A percentile compares a stretch with the other conserved stretches of the same genome.
Conservation (phyloP, 2,329 filamentous ascomycete species). For the Fonsecaea erecta region DNA sequence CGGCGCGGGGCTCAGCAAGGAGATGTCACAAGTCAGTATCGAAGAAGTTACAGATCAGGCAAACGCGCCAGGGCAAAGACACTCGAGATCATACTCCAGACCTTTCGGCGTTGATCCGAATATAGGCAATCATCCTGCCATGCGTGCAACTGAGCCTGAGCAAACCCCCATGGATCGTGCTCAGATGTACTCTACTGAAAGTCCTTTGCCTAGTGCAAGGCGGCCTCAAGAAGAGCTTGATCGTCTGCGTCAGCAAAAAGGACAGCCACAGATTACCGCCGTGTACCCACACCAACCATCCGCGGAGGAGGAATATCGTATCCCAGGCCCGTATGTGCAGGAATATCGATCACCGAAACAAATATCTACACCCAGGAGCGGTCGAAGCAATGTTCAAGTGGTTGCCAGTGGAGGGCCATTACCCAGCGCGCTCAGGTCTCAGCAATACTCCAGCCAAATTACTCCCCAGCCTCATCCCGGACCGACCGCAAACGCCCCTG, state of each 20-base stretch:
- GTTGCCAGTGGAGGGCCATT: constrained; percentile 26
- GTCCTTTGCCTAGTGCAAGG: constrained; percentile 35
- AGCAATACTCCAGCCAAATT: constrained; percentile 14
- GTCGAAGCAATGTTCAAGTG: constrained; percentile 26
- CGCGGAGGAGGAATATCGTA: constrained; percentile 33
- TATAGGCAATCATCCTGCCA: constrained; percentile 26
- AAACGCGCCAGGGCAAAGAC: constrained; percentile 12
- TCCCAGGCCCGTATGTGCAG: constrained; percentile 38
- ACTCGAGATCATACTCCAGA: constrained; percentile 31
- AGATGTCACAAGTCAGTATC: constrained; percentile 31
- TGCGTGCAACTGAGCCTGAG: constrained; percentile 15
- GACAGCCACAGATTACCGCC: constrained; percentile 1
- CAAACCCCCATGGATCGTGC: constrained; percentile 22
- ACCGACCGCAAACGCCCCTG: not conserved
- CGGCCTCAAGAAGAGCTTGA: constrained; percentile 29
- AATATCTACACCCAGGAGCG: constrained; percentile 23
- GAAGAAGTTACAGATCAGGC: constrained; percentile 27
- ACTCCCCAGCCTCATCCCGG: constrained; percentile 13
- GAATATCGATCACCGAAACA: constrained; percentile 36
- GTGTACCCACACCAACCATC: constrained; percentile 8
- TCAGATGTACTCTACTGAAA: constrained; percentile 28
- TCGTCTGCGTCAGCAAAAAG: constrained; percentile 21
- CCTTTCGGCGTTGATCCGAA: constrained; percentile 27
- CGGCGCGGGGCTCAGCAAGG: constrained; percentile 24
- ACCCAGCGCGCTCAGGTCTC: constrained; percentile 24